These are phyloP conservation scores for Eruca vesicaria DNA, from an alignment of 441 rosid species.

Conservation along the genomic window DNA sequence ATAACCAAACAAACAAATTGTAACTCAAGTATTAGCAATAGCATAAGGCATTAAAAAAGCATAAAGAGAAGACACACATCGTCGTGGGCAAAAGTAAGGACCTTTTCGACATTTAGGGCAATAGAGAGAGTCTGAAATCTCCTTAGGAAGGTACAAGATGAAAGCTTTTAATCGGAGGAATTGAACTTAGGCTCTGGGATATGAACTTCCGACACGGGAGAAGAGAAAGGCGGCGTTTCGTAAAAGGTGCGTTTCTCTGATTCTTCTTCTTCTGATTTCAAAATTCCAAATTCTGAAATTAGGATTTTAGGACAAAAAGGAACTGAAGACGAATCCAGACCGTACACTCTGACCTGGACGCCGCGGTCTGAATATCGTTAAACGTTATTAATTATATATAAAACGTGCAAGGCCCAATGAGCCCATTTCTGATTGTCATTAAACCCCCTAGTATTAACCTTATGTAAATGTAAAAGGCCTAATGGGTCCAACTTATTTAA, in stretches of 20 bases:
- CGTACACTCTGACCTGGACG: neutral
- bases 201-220: neutral
- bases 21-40: too few species aligned
- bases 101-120: slow-evolving; percentile 35
- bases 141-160: neutral
- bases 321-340: neutral
- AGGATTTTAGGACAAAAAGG: too few species aligned
- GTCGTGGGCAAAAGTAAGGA: neutral
- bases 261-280: too few species aligned
- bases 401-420: neutral
- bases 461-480: neutral
- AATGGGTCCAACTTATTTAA: neutral
- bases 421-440: neutral
- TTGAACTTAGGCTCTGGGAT: neutral
- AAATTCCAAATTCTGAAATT: too few species aligned
- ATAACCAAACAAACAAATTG: neutral
- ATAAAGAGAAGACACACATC: neutral
- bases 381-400: neutral
- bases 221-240: too few species aligned
- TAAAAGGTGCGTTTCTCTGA: too few species aligned
- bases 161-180: neutral
- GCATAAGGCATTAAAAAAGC: too few species aligned
- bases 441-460: neutral
- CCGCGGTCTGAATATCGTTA: neutral
- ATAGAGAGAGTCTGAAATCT: slow-evolving; percentile 3